These are phyloP conservation scores for Apiotrichum sp. DNA, from an alignment of 1,284 basidiomycete genomes.

Conservation along the genomic window DNA sequence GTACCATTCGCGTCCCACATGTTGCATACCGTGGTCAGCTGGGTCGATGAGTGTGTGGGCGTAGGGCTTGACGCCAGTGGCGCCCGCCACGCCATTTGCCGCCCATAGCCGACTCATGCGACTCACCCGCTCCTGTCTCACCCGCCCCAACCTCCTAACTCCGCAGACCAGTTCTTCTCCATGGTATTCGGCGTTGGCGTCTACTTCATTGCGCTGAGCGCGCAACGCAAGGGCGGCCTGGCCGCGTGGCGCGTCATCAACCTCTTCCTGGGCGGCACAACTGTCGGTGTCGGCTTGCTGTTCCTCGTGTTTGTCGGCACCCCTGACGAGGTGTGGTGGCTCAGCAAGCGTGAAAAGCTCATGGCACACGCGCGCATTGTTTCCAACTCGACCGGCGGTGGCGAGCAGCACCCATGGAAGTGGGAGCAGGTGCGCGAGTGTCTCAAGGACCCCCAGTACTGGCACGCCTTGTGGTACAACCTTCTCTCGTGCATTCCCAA, in stretches of 20 bases:
- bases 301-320: slow-evolving; percentile 27
- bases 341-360: slow-evolving; percentile 23
- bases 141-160: too few relatives aligned
- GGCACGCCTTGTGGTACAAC: slow-evolving; percentile 21
- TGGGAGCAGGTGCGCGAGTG: slow-evolving; percentile 27
- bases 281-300: slow-evolving; percentile 23
- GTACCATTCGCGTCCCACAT: not conserved
- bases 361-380: slow-evolving; percentile 28
- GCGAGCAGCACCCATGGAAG: slow-evolving; percentile 22
- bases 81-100: too few relatives aligned
- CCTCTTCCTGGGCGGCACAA: slow-evolving; percentile 31
- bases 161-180: slow-evolving; percentile 23
- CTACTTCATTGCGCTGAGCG: slow-evolving; percentile 24
- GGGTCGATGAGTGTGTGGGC: too few relatives aligned
- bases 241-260: slow-evolving; percentile 34
- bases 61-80: too few relatives aligned
- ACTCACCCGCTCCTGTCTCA: too few relatives aligned
- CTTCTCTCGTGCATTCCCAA: slow-evolving; percentile 9
- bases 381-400: slow-evolving; percentile 16
- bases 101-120: too few relatives aligned
- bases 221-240: slow-evolving; percentile 16
- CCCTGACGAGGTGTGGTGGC: slow-evolving; percentile 28
- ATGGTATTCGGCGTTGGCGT: slow-evolving; percentile 20
- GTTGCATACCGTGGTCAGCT: too few relatives aligned
- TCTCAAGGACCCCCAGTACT: slow-evolving; percentile 21